Evolutionary conservation across 768 basidiomycete genomes (phyloP).

Genomic region (Mycena chlorophos): DNA sequence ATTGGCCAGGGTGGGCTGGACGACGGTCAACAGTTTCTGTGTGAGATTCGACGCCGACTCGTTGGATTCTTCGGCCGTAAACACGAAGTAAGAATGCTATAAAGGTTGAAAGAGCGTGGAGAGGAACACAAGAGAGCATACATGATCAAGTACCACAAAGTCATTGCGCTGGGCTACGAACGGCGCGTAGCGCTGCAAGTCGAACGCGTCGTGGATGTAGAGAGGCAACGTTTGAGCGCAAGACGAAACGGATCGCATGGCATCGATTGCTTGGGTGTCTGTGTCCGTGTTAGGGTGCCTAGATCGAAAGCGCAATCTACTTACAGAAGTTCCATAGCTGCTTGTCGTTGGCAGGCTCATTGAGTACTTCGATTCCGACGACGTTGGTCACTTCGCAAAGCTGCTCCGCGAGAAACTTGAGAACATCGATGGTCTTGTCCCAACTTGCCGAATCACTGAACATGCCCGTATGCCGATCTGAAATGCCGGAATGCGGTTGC

Average conservation of each 20-base stretch:
- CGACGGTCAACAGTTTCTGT: conserved; percentile 43
- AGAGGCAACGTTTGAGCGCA: conserved; percentile 49
- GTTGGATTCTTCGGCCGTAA: conserved; percentile 51
- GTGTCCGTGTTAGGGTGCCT: conserved; percentile 14
- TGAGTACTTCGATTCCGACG: conserved; percentile 62
- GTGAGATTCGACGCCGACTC: conserved; percentile 60
- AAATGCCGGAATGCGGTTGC: conserved; percentile 69
- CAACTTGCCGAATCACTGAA: conserved; percentile 48
- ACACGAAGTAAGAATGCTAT: conserved; percentile 68
- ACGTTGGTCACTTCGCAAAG: conserved; percentile 50
- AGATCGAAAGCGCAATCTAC: conserved; percentile 25
- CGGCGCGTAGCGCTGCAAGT: conserved; percentile 49
- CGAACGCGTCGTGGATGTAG: conserved; percentile 71
- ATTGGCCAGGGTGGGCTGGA: conserved; percentile 31
- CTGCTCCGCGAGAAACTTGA: conserved; percentile 44
- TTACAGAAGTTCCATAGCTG: conserved; percentile 48
- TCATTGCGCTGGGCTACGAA: conserved; percentile 52
- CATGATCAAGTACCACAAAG: conserved; percentile 70
- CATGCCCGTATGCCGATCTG: conserved; percentile 49
- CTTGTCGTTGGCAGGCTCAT: conserved; percentile 54
- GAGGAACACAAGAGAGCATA: background rate
- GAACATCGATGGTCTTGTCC: conserved; percentile 51
- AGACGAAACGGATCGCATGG: conserved; percentile 45
- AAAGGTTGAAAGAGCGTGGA: background rate
- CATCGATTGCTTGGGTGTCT: conserved; percentile 55